A percentile compares a stretch with the other conserved stretches of the same genome.
Evolutionary conservation across 2,329 filamentous ascomycete genomes (phyloP).

Genomic region (Epichloe gansuensis): DNA sequence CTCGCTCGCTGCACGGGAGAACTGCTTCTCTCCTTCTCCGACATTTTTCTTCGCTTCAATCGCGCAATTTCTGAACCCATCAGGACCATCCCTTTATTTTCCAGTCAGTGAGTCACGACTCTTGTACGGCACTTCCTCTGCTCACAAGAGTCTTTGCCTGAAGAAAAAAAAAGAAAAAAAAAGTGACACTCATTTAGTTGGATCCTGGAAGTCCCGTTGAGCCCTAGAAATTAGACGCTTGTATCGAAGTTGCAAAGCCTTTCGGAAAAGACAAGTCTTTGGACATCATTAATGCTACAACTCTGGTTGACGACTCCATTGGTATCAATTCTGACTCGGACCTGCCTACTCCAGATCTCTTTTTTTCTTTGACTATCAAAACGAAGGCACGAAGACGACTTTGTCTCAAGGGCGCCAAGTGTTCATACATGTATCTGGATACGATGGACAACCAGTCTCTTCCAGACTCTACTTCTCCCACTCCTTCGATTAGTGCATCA

Average conservation of each 20-base stretch:
- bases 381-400: slow-evolving; percentile 5
- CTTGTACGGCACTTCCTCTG: background rate
- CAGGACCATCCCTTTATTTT: background rate
- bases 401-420: background rate
- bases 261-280: slow-evolving; percentile 10
- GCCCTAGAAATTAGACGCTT: background rate
- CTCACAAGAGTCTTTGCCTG: background rate
- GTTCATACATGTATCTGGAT: slow-evolving; percentile 3
- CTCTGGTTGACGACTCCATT: background rate
- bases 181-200: background rate
- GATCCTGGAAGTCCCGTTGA: background rate
- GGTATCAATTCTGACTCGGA: slow-evolving; percentile 14
- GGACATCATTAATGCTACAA: background rate
- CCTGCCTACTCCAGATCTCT: slow-evolving; percentile 18
- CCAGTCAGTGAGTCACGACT: background rate
- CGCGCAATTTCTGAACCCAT: background rate
- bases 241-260: background rate
- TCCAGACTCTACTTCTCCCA: slow-evolving; percentile 12
- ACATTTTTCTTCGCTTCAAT: background rate
- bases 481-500: slow-evolving; percentile 11
- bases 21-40: background rate
- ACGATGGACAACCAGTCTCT: slow-evolving; percentile 19
- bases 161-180: background rate
- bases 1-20: background rate
- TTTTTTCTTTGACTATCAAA: slow-evolving; percentile 6